phyloP scores from a whole-genome alignment of 768 basidiomycete species.

The Amanita rubescens region DNA sequence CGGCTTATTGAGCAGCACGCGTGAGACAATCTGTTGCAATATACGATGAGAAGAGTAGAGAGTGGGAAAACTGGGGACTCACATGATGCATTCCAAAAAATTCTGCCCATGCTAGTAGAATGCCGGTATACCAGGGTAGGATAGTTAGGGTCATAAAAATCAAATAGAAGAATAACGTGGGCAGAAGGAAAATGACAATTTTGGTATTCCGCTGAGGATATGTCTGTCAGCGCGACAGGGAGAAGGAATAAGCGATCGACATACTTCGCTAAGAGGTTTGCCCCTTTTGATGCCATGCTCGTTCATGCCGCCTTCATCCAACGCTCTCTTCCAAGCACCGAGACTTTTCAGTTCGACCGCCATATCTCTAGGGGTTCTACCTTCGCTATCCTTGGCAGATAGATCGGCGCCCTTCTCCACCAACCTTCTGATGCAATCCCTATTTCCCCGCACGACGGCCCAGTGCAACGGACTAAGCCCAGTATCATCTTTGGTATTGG shows the following conservation, averaged over 20 bases:
- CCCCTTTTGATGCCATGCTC: slow-evolving; percentile 64
- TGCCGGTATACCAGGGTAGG: slow-evolving; percentile 85
- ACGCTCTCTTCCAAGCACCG: slow-evolving; percentile 81
- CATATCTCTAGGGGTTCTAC: slow-evolving; percentile 91
- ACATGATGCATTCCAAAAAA: slow-evolving; percentile 95
- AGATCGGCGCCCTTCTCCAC: slow-evolving; percentile 84
- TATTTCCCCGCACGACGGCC: slow-evolving; percentile 96
- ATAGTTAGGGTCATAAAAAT: slow-evolving; percentile 80
- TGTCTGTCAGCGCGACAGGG: neutral
- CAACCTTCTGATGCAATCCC: slow-evolving; percentile 75
- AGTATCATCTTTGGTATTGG: slow-evolving; percentile 66
- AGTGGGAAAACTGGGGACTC: slow-evolving; percentile 22
- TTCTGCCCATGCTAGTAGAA: slow-evolving; percentile 76
- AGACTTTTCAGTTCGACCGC: slow-evolving; percentile 88
- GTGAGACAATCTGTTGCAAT: slow-evolving; percentile 60
- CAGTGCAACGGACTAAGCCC: slow-evolving; percentile 92
- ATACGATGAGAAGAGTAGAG: slow-evolving; percentile 4
- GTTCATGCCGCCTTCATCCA: slow-evolving; percentile 82
- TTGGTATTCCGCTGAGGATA: slow-evolving; percentile 66
- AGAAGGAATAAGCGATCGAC: slow-evolving; percentile 3
- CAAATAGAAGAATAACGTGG: slow-evolving; percentile 70
- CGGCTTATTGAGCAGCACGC: slow-evolving; percentile 75
- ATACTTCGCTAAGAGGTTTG: slow-evolving; percentile 66
- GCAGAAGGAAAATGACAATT: slow-evolving; percentile 70
- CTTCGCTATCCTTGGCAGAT: slow-evolving; percentile 69